Evolutionary conservation across 2,329 filamentous ascomycete genomes (phyloP).

Genomic region (Xylariales sp.): DNA sequence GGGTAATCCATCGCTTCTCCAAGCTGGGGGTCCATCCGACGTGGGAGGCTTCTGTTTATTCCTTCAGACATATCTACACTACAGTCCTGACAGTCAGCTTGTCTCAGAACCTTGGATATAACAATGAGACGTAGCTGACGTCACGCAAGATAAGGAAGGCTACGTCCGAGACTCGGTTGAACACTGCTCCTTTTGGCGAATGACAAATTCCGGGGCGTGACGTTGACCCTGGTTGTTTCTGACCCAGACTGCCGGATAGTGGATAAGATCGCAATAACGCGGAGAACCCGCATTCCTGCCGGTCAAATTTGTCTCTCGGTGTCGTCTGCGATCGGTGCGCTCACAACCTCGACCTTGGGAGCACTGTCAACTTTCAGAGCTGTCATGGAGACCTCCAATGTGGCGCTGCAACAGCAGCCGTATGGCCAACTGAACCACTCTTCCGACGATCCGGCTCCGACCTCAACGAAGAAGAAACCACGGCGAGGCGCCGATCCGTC

Average conservation of each 20-base stretch:
- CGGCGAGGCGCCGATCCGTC: constrained; percentile 42
- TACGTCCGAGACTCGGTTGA: neutral
- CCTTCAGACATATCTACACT: too few species aligned
- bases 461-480: constrained; percentile 42
- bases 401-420: constrained; percentile 3
- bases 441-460: constrained; percentile 2
- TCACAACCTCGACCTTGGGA: too few species aligned
- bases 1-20: too few species aligned
- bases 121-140: neutral
- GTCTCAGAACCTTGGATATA: too few species aligned
- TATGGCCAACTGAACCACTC: neutral
- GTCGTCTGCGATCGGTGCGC: neutral
- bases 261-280: neutral
- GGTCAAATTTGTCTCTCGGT: neutral
- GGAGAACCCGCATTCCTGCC: too few species aligned
- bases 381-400: constrained; percentile 2
- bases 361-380: too few species aligned
- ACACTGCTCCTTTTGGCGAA: neutral
- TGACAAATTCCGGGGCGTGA: neutral
- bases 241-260: neutral
- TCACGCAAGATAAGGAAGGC: neutral
- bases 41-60: too few species aligned
- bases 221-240: neutral
- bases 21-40: too few species aligned
- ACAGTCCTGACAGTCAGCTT: too few species aligned